Evolutionary conservation across 1,139 yeast species (phyloP), one percentile per base, ranked within the genome.

Genomic region (Debaryomycetaceae sp.): DNA sequence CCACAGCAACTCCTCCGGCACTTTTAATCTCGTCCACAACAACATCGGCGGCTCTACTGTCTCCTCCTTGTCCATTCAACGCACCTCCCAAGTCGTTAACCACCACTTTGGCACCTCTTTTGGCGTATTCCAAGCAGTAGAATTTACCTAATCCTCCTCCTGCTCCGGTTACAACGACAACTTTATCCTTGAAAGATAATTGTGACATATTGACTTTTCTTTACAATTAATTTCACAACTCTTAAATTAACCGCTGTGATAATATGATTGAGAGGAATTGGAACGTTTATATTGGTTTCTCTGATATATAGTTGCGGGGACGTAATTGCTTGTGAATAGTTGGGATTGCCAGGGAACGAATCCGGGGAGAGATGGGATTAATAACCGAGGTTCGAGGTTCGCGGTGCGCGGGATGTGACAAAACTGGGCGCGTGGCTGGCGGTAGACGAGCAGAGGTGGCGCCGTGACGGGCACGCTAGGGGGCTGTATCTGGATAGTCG

Each of bases 131-230:
- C 31, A 87, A 68, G 17, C 97, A 95, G 64, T 92, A 92, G 40
- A 82, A 82, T 58, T 77, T 85, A 32, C 98, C 98, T 39, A 92
- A 78, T 31, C 98, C 98, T 53, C 97, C 98, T 49, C 98, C 98
- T 38, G 97, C 95, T 35, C 98, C 98, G 43, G 98, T 92, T 61
- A 92, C 82, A 48, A 89, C 79, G 29, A 88, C 97, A 38, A 89
- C 97, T 61, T 85, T 82, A 56, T 81, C 88, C 54, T 86, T 84
- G 56, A 82, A 87, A 15, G 71, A 63, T 51, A 70, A 56, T 55
- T 62, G 55, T 35, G 70, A 61, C 73, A 66, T 66, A 31, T 36
- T 41, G 15, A 22, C n/a, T 22, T 22, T 11, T 8, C 7, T 22
- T 22, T 22, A 22, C 26, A 22, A 22, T 22, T 22, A 22, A n/a